Percentiles rank a stretch among this genome's conserved stretches.
Conservation (phyloP, 2,329 filamentous ascomycete species). For the Sarocladiaceae sp. region DNA sequence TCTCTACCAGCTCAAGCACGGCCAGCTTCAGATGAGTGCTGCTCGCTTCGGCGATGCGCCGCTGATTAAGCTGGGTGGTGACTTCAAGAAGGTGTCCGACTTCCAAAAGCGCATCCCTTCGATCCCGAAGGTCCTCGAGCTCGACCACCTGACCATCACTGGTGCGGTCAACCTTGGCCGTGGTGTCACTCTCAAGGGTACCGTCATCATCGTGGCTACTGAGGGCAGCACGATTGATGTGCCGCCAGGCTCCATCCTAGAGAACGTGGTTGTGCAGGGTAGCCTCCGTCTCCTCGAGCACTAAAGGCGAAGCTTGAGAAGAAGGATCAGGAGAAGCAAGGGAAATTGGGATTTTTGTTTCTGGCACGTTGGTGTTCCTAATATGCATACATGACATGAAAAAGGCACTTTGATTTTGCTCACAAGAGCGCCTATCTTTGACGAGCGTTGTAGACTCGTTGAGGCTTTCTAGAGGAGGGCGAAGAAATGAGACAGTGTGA, state of each 20-base stretch:
- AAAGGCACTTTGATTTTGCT: conserved; percentile 4
- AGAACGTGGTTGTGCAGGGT: conserved; percentile 98
- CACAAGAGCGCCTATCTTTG: background rate
- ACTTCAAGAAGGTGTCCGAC: conserved; percentile 99
- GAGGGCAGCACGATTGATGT: conserved; percentile 98
- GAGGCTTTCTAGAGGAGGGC: background rate
- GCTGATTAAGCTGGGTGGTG: conserved; percentile 94
- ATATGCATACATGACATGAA: conserved; percentile 10
- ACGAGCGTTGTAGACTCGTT: background rate
- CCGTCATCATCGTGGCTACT: conserved; percentile 96
- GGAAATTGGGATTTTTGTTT: conserved; percentile 1
- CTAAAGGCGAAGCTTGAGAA: conserved; percentile 28
- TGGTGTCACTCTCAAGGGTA: conserved; percentile 93
- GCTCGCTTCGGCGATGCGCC: conserved; percentile 94
- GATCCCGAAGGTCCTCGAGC: conserved; percentile 85
- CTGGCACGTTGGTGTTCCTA: conserved; percentile 2
- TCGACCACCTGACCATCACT: conserved; percentile 94
- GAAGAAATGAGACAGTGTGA: too few species aligned
- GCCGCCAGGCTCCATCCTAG: conserved; percentile 89
- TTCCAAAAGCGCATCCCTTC: conserved; percentile 83
- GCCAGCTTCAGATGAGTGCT: conserved; percentile 93
- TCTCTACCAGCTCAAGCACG: conserved; percentile 97
- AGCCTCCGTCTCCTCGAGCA: conserved; percentile 72
- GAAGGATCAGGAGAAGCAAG: background rate
- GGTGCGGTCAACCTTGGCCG: conserved; percentile 95